These are phyloP conservation scores for Cladorrhinum samala DNA, from an alignment of 495 filamentous ascomycete genomes.

Conservation along the genomic window DNA sequence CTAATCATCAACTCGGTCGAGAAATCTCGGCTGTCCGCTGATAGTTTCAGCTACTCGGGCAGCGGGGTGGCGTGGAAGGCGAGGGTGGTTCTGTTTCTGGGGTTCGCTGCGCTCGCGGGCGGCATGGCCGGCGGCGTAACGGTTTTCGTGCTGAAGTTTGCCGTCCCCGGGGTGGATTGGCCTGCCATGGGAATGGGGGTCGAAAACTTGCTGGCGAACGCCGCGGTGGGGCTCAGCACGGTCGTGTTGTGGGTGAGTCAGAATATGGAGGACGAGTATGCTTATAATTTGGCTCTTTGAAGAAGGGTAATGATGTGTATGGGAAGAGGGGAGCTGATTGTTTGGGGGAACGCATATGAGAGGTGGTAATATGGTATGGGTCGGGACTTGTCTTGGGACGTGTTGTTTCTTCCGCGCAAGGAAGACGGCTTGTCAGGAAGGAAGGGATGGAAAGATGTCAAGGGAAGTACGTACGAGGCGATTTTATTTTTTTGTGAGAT, in stretches of 20 bases:
- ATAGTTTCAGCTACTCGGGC: slow-evolving; percentile 82
- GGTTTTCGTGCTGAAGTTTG: slow-evolving; percentile 86
- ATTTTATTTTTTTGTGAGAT: no score
- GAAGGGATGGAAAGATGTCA: no score
- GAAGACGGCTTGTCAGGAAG: no score
- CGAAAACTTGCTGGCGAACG: slow-evolving; percentile 86
- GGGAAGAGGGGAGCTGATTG: not conserved
- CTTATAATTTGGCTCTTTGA: slow-evolving; percentile 87
- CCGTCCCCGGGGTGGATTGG: slow-evolving; percentile 69
- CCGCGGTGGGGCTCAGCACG: slow-evolving; percentile 79
- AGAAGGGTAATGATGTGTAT: not conserved
- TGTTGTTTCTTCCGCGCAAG: no score
- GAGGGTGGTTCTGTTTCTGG: slow-evolving; percentile 87
- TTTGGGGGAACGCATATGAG: not conserved
- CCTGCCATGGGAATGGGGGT: slow-evolving; percentile 90
- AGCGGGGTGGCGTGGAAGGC: slow-evolving; percentile 94
- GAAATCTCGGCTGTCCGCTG: slow-evolving; percentile 77
- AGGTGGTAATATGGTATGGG: no score
- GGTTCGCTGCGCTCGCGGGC: slow-evolving; percentile 89
- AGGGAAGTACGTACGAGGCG: no score
- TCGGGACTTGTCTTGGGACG: not conserved
- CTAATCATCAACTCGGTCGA: slow-evolving; percentile 98
- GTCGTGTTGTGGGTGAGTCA: slow-evolving; percentile 93
- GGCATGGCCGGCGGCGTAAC: slow-evolving; percentile 89
- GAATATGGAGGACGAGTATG: slow-evolving; percentile 99